These are phyloP conservation scores for Phialophora chinensis DNA, from an alignment of 2,329 filamentous ascomycete species.

Conservation along the genomic window DNA sequence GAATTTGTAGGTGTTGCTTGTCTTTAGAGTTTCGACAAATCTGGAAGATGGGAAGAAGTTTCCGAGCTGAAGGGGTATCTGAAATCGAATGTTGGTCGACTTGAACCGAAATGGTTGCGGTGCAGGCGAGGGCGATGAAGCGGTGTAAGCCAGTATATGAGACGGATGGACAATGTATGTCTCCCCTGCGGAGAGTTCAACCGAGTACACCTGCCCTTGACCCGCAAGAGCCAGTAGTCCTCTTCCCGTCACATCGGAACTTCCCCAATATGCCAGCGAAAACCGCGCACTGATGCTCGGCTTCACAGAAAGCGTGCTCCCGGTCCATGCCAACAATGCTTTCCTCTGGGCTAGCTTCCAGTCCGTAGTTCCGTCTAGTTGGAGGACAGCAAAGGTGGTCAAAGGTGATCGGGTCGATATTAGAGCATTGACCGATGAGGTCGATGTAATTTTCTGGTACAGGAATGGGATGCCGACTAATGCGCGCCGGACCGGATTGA, in stretches of 20 bases:
- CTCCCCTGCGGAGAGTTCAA: conserved; percentile 80
- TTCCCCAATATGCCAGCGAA: conserved; percentile 87
- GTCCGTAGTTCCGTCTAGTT: conserved; percentile 90
- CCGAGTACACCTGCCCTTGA: conserved; percentile 85
- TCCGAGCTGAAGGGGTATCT: conserved; percentile 73
- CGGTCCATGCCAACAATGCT: conserved; percentile 94
- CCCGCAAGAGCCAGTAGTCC: conserved; percentile 84
- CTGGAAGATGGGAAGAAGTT: conserved; percentile 70
- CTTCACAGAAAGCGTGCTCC: conserved; percentile 77
- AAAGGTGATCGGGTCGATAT: conserved; percentile 85
- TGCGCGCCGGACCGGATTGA: conserved; percentile 81
- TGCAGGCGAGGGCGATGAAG: conserved; percentile 65
- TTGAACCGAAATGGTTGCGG: conserved; percentile 88
- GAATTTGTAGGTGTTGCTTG: conserved; percentile 74
- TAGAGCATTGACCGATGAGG: conserved; percentile 83
- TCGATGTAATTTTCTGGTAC: conserved; percentile 72
- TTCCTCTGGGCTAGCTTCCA: conserved; percentile 91
- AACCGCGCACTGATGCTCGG: conserved; percentile 72
- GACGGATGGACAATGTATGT: conserved; percentile 89
- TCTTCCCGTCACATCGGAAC: conserved; percentile 82
- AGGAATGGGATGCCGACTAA: conserved; percentile 88
- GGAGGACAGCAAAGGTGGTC: conserved; percentile 84
- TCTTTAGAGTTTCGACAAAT: conserved; percentile 74
- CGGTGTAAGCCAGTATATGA: conserved; percentile 88
- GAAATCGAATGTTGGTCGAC: conserved; percentile 74